A percentile compares a stretch with the other conserved stretches of the same genome.
phyloP scores from a whole-genome alignment of 2,329 filamentous ascomycete species.

The Cytospora leucostoma region DNA sequence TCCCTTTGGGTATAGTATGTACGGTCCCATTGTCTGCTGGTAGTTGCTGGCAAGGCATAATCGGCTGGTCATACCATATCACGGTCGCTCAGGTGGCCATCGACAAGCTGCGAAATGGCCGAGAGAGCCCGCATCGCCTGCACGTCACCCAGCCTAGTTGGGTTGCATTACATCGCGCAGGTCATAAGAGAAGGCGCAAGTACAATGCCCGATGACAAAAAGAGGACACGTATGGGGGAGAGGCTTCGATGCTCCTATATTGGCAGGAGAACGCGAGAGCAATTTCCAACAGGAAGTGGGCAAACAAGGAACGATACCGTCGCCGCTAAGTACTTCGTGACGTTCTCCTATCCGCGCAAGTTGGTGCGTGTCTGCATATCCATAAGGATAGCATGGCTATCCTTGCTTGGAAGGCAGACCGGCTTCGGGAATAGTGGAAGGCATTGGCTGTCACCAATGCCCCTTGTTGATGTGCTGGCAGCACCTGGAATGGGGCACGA shows the following conservation, averaged over 20 bases:
- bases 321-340: not conserved
- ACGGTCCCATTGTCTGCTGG: not conserved
- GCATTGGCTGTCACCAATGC: not conserved
- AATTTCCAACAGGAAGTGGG: not conserved
- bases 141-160: not conserved
- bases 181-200: not conserved
- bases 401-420: not conserved
- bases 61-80: not conserved
- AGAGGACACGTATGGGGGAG: not conserved
- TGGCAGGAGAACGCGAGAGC: not conserved
- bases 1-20: not conserved
- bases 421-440: not conserved
- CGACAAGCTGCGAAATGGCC: not conserved
- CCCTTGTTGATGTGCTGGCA: constrained; percentile 3
- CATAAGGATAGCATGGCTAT: not conserved
- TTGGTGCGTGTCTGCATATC: not conserved
- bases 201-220: no score
- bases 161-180: not conserved
- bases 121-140: not conserved
- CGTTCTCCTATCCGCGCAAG: not conserved
- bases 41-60: not conserved
- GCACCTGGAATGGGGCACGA: not conserved
- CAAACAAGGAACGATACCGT: not conserved
- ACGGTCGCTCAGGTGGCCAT: not conserved
- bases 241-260: not conserved